Evolutionary conservation across 257 asterid genomes (phyloP), one percentile per base, ranked within the genome.

Genomic region (Salvia rosmarinus): DNA sequence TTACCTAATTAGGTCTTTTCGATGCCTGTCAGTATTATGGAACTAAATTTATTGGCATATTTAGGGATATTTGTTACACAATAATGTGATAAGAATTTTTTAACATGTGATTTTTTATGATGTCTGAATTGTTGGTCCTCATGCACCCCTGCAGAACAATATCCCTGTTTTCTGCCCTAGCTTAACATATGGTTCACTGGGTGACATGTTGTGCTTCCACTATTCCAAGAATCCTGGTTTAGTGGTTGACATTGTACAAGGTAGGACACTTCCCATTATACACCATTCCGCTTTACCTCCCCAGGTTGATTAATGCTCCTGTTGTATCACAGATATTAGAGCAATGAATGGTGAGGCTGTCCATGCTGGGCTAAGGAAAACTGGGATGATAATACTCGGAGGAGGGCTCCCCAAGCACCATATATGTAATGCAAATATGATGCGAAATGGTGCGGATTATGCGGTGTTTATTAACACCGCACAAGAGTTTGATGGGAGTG

Each of bases 381-480:
- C 91, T 0, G 97, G 97, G 68, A 83, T 91, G 88, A 82, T 94
- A 68, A 83, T 91, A 60, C 91, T 91, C 13, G 99, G 96, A 21
- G 99, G 99, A 60, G 99, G 99, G 65, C 83, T 94, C 55, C 99
- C 99, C 23, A 94, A 94, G 84, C 99, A 94, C 77, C 99, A 94
- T 69, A 89, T 94, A 70, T 89, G 95, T 85, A 91, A 94, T 78
- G 96, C 97, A 3, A 94, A 94, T 80, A 94, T 91, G 99, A 91
- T 94, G 96, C 89, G 96, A 2, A 91, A 91, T 51, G 96, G 99
- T 19, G 99, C 99, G 25, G 96, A 94, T 76, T 94, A 75, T 76
- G 99, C 96, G 1, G 89, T 91, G 42, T 89, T 81, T 46, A 86
- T 94, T 20, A 94, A 94, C 87, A 94, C 97, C 0, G 96, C 97